phyloP scores from a whole-genome alignment of 1,284 basidiomycete genomes.

The Mycosarcoma maydis region DNA sequence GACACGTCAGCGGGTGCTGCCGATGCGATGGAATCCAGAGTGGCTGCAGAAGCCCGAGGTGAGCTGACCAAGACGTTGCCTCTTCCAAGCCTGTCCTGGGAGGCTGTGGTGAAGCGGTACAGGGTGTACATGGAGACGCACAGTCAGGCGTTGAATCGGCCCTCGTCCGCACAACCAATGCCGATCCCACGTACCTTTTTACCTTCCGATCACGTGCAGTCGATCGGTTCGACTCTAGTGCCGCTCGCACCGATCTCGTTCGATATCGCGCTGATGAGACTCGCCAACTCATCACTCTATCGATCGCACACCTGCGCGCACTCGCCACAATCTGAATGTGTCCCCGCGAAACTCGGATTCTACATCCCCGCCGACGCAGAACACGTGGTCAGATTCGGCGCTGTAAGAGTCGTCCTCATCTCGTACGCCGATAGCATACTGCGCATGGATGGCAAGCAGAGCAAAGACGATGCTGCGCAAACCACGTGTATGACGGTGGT shows the following conservation, averaged over 20 bases:
- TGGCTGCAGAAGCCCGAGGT: too few relatives aligned
- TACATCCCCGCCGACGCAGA: background rate
- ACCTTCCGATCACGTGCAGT: background rate
- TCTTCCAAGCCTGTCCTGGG: too few relatives aligned
- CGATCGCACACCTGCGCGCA: too few relatives aligned
- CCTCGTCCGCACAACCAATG: background rate
- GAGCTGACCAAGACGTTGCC: too few relatives aligned
- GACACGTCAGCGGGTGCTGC: background rate
- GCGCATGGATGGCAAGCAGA: background rate
- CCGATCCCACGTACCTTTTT: conserved; percentile 1
- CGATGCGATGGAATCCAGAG: background rate
- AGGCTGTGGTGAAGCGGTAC: too few relatives aligned
- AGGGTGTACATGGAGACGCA: conserved; percentile 2
- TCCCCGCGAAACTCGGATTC: background rate
- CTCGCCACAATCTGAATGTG: too few relatives aligned
- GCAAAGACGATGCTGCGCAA: background rate
- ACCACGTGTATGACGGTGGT: conserved; percentile 2
- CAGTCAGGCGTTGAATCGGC: conserved; percentile 15
- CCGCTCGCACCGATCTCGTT: background rate
- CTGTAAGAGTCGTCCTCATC: conserved; percentile 4
- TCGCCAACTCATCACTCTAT: too few relatives aligned
- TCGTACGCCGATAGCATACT: background rate
- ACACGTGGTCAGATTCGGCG: conserved; percentile 9
- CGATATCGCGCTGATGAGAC: too few relatives aligned
- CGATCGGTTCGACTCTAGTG: background rate